Evolutionary conservation across 257 asterid species (phyloP).

Genomic region (Solanum gandarillasii): DNA sequence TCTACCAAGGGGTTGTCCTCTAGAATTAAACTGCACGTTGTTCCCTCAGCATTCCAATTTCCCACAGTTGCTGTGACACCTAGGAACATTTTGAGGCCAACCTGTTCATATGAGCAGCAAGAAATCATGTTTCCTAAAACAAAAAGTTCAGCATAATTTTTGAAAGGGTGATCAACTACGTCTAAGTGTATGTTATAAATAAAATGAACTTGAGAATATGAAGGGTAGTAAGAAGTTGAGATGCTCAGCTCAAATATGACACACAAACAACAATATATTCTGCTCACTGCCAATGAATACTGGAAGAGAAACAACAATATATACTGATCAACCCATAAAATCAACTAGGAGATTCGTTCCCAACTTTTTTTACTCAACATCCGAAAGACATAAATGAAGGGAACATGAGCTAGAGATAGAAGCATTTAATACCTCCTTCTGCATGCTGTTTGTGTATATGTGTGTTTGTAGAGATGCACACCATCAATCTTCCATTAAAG

Average conservation of each 20-base stretch:
- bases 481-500: neutral
- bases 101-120: constrained; percentile 28
- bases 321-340: neutral
- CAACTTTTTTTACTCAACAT: neutral
- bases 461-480: neutral
- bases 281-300: neutral
- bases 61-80: constrained; percentile 78
- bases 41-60: constrained; percentile 87
- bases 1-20: constrained; percentile 96
- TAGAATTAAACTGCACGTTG: constrained; percentile 83
- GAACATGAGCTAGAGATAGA: neutral
- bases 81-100: constrained; percentile 86
- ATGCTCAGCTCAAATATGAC: neutral
- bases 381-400: neutral
- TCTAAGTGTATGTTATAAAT: neutral
- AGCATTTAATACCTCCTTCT: neutral
- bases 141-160: neutral
- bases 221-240: neutral
- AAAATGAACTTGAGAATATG: neutral
- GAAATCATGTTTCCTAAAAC: neutral
- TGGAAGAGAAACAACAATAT: neutral
- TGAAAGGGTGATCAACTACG: neutral
- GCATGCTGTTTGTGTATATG: neutral
- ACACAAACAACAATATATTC: neutral
- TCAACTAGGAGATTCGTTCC: neutral